Conservation (phyloP, 1,284 basidiomycete genomes). For the Apiotrichum domesticum region DNA sequence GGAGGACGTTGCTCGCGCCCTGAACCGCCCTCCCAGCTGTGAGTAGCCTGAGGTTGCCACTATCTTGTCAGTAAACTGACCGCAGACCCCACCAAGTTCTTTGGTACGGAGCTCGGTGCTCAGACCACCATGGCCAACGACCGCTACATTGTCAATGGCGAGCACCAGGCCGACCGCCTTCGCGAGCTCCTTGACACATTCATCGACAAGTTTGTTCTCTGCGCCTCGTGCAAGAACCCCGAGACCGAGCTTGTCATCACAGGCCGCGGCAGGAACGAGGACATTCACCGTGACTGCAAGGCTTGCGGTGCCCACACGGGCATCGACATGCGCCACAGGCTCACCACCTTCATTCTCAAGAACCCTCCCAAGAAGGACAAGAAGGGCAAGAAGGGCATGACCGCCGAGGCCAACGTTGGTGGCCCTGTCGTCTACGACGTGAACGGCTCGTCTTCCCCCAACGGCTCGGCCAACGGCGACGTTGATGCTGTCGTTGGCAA, state of each 20-base stretch:
- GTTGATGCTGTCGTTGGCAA: constrained; percentile 56
- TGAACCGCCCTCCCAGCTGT: constrained; percentile 85
- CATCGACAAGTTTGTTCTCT: constrained; percentile 98
- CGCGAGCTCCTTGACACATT: constrained; percentile 94
- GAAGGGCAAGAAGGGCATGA: constrained; percentile 50
- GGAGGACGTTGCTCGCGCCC: constrained; percentile 92
- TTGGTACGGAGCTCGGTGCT: constrained; percentile 96
- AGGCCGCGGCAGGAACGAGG: constrained; percentile 61
- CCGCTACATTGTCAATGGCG: constrained; percentile 97
- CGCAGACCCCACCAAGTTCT: constrained; percentile 94
- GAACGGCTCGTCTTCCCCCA: constrained; percentile 23
- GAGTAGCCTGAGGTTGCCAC: constrained; percentile 19
- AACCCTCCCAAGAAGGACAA: constrained; percentile 78
- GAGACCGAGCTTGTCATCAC: constrained; percentile 94
- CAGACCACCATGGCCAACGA: constrained; percentile 96
- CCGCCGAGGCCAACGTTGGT: constrained; percentile 41
- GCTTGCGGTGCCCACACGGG: constrained; percentile 89
- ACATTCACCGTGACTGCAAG: constrained; percentile 95
- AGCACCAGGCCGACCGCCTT: constrained; percentile 84
- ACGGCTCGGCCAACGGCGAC: constrained; percentile 26
- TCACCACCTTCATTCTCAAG: constrained; percentile 94
- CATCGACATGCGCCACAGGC: constrained; percentile 95
- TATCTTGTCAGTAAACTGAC: neutral
- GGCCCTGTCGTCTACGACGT: constrained; percentile 41
- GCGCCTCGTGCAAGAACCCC: constrained; percentile 97